Conservation (phyloP, 106 monocot species). For the Vanilla planifolia region DNA sequence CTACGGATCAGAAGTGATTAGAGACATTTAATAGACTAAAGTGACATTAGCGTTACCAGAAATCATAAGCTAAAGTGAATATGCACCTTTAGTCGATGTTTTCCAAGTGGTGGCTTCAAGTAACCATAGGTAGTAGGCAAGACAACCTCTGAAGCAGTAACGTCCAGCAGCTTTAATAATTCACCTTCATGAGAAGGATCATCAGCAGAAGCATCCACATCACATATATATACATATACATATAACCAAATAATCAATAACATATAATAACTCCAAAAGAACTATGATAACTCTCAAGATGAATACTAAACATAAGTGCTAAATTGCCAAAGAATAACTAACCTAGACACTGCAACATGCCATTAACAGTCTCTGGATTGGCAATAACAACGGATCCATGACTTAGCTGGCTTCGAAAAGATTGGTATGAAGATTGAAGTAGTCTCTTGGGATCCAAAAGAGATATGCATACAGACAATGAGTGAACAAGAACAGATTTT, state of each 20-base stretch:
- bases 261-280: no score
- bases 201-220: neutral
- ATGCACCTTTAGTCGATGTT: conserved; percentile 86
- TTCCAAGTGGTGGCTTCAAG: conserved; percentile 87
- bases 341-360: conserved; percentile 74
- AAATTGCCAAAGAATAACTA: conserved; percentile 1
- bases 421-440: conserved; percentile 54
- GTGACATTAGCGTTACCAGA: no score
- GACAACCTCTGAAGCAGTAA: conserved; percentile 40
- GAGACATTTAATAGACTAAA: no score
- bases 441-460: conserved; percentile 80
- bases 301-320: neutral
- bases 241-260: no score
- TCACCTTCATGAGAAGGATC: conserved; percentile 43
- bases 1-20: no score
- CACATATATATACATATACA: no score
- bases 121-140: conserved; percentile 83
- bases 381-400: conserved; percentile 66
- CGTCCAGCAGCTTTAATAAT: conserved; percentile 74
- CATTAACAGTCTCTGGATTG: conserved; percentile 63
- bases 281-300: neutral
- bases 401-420: conserved; percentile 59
- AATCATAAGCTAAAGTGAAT: no score
- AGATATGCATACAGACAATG: conserved; percentile 83
- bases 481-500: conserved; percentile 77